Percentiles rank a stretch among this genome's conserved stretches.
Evolutionary conservation across 345 rosid species (phyloP).

Genomic region (Linum tenue): DNA sequence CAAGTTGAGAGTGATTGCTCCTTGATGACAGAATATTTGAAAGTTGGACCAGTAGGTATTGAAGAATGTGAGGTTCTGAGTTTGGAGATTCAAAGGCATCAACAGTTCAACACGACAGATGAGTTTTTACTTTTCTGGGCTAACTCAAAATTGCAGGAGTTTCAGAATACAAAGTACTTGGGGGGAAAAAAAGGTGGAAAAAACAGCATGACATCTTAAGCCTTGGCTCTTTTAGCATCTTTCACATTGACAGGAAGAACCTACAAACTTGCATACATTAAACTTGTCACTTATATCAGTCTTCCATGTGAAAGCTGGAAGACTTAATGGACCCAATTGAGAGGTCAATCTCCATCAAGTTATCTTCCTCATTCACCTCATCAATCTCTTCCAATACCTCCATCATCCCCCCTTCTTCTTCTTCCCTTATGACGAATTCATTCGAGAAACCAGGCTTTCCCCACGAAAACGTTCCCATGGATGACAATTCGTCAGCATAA

Average conservation of each 20-base stretch:
- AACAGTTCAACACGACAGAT: too few relatives aligned
- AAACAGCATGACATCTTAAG: neutral
- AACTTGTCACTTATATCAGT: neutral
- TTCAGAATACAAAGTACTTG: neutral
- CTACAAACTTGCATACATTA: neutral
- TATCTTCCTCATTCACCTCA: constrained; percentile 55
- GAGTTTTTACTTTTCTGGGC: too few relatives aligned
- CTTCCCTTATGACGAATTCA: constrained; percentile 24
- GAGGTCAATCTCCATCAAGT: constrained; percentile 74
- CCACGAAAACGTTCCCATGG: neutral
- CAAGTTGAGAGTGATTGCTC: too few relatives aligned
- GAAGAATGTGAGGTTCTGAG: too few relatives aligned
- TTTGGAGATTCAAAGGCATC: too few relatives aligned
- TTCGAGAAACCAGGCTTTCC: constrained; percentile 17
- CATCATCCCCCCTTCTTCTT: constrained; percentile 30
- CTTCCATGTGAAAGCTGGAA: constrained; percentile 24
- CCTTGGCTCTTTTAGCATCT: neutral
- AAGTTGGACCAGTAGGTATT: too few relatives aligned
- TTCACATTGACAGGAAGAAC: neutral
- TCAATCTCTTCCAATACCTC: constrained; percentile 40
- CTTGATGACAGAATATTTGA: too few relatives aligned
- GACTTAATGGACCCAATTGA: constrained; percentile 62
- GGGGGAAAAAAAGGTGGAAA: neutral
- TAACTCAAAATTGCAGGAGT: neutral
- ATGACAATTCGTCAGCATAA: constrained; percentile 16